Base-by-base conservation (phyloP, 306 rosid genomes). In the Mimosa pudica region DNA sequence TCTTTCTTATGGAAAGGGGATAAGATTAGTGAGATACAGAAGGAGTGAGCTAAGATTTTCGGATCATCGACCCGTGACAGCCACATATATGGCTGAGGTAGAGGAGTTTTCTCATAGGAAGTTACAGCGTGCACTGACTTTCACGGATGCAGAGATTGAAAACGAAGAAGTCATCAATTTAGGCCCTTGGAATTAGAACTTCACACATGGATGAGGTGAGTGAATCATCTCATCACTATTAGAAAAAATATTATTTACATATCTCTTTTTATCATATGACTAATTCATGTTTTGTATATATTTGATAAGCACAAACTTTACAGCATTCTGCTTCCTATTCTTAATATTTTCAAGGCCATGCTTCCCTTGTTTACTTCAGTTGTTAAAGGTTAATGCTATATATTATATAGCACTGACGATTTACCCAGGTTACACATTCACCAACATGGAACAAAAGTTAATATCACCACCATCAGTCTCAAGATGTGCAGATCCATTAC, bases 51-150 rank as follows among this genome's bases (percentile, higher is more conserved):
- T 81, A 60, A 86, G 78, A 74, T 49, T 86, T 17, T 96, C 99
- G 2, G 99, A 96, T 85, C 99, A 96, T 85, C 89, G 99, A 74
- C 99, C 99, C 1, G 99, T 96, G 87, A 90, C 89, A 6, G 98
- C 99, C 47, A 90, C 92, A 55, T 96, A 83, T 36, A 63, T 82
- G 87, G 93, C 87, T 32, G 99, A 96, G 80, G 94, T 91, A 65
- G 99, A 96, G 88, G 86, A 85, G 38, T 93, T 93, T 83, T 91
- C 88, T 75, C 87, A 89, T 18, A 88, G 88, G 85, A 96, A 83
- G 89, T 92, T 93, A 74, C 99, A 93, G 73, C 82, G 88, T 51
- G 98, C 98, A 64, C 92, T 96, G 62, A 91, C 99, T 12, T 87
- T 90, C 84, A 93, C 98, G 1, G 94, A 96, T 67, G 97, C 96